Evolutionary conservation across 345 rosid genomes (phyloP), one percentile per base, ranked within the genome.

Genomic region (Sapria himalayana): DNA sequence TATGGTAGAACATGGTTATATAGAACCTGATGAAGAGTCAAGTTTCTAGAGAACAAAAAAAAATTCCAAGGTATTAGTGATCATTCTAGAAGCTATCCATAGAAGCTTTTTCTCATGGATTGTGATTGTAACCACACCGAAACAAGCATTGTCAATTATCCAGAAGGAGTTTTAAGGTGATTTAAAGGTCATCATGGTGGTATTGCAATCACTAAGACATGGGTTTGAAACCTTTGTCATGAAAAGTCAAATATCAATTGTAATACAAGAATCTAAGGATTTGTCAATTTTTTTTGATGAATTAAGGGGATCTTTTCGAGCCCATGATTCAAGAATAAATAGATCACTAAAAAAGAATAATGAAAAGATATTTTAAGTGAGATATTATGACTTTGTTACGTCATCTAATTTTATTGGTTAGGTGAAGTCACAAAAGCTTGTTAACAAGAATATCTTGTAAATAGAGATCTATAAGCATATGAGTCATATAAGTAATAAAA

Each of bases 291-390:
- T 32, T 32, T 32, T 32, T 32, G 36, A 32, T 32, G 36, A 32
- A 32, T 15, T 32, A 32, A 32, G 11, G 36, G 36, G 36, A 15
- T 32, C 36, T 32, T 11, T 32, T 3, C 36, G 14, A 32, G 36
- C 36, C 3, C 36, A 32, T 32, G 36, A 32, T n/a, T 3, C 12
- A 32, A 32, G 36, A 32, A 32, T 32, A 10, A 32, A 32, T 11
- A 32, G 36, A 11, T 32, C 36, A 32, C 36, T 32, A 10, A 15
- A 32, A 32, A 32, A 32, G 36, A 32, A 32, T 32, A 15, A 32
- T 10, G 36, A 32, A 11, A 32, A 32, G 12, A 15, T 15, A 32
- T 32, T 32, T 32, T 15, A 32, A 32, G 36, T 32, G 36, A 32
- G 14, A n/a, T n/a, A n/a, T n/a, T n/a, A n/a, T n/a, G n/a, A n/a